Conservation (phyloP, 306 rosid genomes). For the Cucurbita argyrosperma region DNA sequence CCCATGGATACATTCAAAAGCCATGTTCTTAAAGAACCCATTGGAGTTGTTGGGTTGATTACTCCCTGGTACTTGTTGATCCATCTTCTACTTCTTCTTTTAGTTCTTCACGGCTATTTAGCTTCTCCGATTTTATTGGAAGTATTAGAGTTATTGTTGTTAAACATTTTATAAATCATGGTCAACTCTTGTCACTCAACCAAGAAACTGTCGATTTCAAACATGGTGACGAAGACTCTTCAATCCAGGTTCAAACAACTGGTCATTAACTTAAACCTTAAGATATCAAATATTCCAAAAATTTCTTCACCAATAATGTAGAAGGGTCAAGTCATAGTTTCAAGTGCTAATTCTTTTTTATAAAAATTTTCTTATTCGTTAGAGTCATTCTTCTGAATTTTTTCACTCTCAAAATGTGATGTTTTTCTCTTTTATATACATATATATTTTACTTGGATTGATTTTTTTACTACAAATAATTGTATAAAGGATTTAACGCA, state of each 20-base stretch:
- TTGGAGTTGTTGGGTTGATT: conserved; percentile 79
- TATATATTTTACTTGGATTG: background rate
- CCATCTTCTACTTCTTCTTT: background rate
- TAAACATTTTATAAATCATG: background rate
- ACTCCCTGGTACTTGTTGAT: conserved; percentile 65
- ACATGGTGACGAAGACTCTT: background rate
- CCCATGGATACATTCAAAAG: conserved; percentile 75
- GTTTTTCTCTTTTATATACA: background rate
- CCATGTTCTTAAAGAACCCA: conserved; percentile 71
- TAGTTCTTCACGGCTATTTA: background rate
- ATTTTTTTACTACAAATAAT: background rate
- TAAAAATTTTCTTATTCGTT: background rate
- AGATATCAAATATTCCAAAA: background rate
- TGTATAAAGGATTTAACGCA: background rate
- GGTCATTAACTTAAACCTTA: background rate
- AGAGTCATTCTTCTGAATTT: background rate
- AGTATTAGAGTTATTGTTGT: background rate
- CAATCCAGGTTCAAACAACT: background rate
- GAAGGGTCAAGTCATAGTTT: background rate
- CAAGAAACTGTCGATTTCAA: background rate
- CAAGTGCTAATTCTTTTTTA: background rate
- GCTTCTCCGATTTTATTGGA: background rate
- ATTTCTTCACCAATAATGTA: background rate
- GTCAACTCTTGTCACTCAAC: background rate
- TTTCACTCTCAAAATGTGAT: background rate